phyloP scores from a whole-genome alignment of 177 flowering plant species.

The Vitis hybrid region DNA sequence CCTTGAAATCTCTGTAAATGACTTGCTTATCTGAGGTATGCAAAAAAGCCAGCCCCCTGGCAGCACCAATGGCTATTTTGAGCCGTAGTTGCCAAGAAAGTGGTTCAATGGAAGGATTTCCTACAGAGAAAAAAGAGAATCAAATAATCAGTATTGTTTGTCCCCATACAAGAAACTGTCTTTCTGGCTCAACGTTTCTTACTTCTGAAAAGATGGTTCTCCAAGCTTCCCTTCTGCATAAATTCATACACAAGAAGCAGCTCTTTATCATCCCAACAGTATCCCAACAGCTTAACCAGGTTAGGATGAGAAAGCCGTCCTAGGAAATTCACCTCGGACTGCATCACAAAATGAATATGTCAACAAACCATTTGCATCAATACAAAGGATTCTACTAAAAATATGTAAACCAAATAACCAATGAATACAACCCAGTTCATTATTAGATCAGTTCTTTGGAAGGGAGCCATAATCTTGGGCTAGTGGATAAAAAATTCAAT shows the following conservation, averaged over 20 bases:
- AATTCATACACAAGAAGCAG: slow-evolving; percentile 55
- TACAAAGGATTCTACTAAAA: background rate
- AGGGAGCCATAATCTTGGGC: no score
- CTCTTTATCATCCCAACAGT: slow-evolving; percentile 51
- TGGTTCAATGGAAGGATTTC: slow-evolving; percentile 37
- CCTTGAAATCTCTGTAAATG: slow-evolving; percentile 68
- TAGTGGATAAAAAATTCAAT: no score
- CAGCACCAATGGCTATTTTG: slow-evolving; percentile 55
- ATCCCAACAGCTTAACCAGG: slow-evolving; percentile 48
- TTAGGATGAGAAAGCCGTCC: slow-evolving; percentile 54
- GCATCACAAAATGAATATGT: slow-evolving; percentile 9
- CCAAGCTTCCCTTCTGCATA: slow-evolving; percentile 56
- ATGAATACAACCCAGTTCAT: no score
- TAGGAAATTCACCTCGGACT: slow-evolving; percentile 56
- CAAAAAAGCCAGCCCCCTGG: slow-evolving; percentile 58
- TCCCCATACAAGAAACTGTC: background rate
- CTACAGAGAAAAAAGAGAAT: slow-evolving; percentile 22
- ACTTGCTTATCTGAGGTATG: slow-evolving; percentile 51
- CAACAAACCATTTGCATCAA: background rate
- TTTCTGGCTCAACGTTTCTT: slow-evolving; percentile 7
- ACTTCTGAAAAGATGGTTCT: slow-evolving; percentile 54
- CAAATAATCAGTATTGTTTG: background rate
- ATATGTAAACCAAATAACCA: background rate
- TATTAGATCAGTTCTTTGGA: no score
- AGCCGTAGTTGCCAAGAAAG: slow-evolving; percentile 50